These are phyloP conservation scores for Akanthomyces uredinophilus DNA, from an alignment of 2,329 filamentous ascomycete species.

Conservation along the genomic window DNA sequence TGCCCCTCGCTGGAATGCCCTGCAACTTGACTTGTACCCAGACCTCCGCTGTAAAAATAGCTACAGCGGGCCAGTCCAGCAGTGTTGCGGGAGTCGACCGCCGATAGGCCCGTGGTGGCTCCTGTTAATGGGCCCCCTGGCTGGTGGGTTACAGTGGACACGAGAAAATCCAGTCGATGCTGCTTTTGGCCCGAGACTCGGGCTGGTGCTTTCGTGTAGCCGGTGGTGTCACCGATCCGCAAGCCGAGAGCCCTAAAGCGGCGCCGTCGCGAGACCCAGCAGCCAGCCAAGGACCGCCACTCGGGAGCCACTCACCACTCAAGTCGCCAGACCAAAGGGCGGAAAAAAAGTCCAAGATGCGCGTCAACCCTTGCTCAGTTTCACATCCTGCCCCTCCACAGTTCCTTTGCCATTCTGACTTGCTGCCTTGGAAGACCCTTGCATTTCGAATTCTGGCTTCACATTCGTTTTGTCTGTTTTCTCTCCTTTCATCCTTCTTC, in stretches of 20 bases:
- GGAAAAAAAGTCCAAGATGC: not conserved
- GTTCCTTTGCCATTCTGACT: constrained; percentile 5
- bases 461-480: not conserved
- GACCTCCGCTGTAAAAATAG: not conserved
- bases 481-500: constrained; percentile 18
- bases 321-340: not conserved
- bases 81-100: not conserved
- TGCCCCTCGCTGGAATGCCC: not conserved
- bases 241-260: not conserved
- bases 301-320: not conserved
- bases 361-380: constrained; percentile 10
- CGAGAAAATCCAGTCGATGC: not conserved
- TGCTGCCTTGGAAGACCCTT: constrained; percentile 9
- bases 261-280: not conserved
- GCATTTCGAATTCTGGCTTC: not conserved
- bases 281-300: not conserved
- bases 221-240: not conserved
- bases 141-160: not conserved
- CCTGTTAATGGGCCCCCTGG: not conserved
- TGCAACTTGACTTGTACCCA: not conserved
- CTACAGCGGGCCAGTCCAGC: not conserved
- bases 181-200: not conserved
- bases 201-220: not conserved
- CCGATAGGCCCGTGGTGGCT: not conserved
- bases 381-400: constrained; percentile 10